phyloP scores from a whole-genome alignment of 768 basidiomycete species.

The Strobilomyces dryophilus region DNA sequence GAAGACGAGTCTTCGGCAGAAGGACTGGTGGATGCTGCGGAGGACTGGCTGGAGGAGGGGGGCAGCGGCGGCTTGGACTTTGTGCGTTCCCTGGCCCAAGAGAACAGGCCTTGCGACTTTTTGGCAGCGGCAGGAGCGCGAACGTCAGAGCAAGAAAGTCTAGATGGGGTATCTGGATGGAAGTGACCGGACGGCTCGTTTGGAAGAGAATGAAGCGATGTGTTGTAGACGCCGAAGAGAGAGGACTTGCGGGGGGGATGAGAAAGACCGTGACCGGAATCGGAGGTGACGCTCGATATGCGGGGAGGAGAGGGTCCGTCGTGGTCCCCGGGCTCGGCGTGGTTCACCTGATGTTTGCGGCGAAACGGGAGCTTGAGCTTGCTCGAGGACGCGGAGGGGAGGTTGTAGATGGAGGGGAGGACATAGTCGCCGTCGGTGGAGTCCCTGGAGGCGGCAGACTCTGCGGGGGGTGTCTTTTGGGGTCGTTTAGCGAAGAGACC shows the following conservation, averaged over 20 bases:
- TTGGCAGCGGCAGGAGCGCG: conserved; percentile 21
- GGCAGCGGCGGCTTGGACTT: conserved; percentile 26
- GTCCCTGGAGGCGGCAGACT: conserved; percentile 15
- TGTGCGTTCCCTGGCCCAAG: conserved; percentile 36
- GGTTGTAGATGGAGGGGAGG: conserved; percentile 20
- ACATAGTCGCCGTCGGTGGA: conserved; percentile 33
- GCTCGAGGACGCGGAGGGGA: conserved; percentile 35
- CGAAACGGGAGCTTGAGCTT: conserved; percentile 45
- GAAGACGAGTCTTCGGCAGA: conserved; percentile 35
- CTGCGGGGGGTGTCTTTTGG: background rate
- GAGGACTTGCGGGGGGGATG: conserved; percentile 64
- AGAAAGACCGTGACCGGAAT: conserved; percentile 40
- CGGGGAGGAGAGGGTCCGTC: conserved; percentile 19
- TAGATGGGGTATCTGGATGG: conserved; percentile 19
- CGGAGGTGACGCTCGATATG: conserved; percentile 39
- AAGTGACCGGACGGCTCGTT: conserved; percentile 26
- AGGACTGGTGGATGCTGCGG: conserved; percentile 22
- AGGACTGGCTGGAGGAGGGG: conserved; percentile 34
- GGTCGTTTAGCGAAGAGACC: conserved; percentile 26
- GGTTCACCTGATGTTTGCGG: conserved; percentile 28
- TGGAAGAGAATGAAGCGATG: conserved; percentile 57
- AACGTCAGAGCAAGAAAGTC: conserved; percentile 11
- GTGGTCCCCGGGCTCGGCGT: conserved; percentile 6
- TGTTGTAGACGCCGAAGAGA: conserved; percentile 58
- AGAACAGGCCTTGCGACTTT: conserved; percentile 34